These are phyloP conservation scores for Aspergillus sp. DNA, from an alignment of 2,329 filamentous ascomycete genomes.

Conservation along the genomic window DNA sequence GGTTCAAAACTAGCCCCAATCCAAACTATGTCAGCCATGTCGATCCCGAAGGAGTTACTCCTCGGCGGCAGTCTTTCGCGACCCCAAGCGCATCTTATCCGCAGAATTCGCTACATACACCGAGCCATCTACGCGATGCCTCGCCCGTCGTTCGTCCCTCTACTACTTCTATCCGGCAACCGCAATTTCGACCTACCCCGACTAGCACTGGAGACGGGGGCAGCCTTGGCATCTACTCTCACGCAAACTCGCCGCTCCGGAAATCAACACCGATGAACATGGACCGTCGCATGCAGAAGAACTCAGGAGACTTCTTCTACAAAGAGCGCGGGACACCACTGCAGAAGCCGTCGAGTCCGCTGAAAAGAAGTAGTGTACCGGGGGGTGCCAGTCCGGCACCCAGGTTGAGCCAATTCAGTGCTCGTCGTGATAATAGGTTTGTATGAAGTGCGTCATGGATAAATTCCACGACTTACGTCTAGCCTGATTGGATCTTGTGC, in stretches of 20 bases:
- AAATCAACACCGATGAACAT: constrained; percentile 61
- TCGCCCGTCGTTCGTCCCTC: constrained; percentile 36
- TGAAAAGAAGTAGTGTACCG: constrained; percentile 37
- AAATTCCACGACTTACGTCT: no score
- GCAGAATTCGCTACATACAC: constrained; percentile 29
- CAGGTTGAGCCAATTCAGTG: constrained; percentile 24
- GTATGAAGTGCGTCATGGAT: no score
- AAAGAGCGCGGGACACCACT: constrained; percentile 31
- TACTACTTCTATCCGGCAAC: constrained; percentile 44
- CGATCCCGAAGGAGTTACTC: constrained; percentile 52
- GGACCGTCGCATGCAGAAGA: constrained; percentile 35
- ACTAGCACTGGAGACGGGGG: constrained; percentile 55
- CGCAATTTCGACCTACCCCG: constrained; percentile 43
- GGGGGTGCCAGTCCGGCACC: constrained; percentile 26
- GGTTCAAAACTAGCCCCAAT: constrained; percentile 76
- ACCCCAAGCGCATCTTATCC: constrained; percentile 34
- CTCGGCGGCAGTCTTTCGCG: constrained; percentile 35
- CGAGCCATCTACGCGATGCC: constrained; percentile 41
- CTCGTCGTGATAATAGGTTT: constrained; percentile 18
- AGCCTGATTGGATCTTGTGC: no score
- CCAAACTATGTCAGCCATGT: constrained; percentile 67
- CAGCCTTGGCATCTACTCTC: constrained; percentile 69
- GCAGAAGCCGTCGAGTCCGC: constrained; percentile 33
- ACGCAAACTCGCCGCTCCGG: constrained; percentile 73
- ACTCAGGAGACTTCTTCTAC: constrained; percentile 29